Evolutionary conservation across 371 early-diverging fungal species (phyloP).

Genomic region (Rhizopus microsporus): DNA sequence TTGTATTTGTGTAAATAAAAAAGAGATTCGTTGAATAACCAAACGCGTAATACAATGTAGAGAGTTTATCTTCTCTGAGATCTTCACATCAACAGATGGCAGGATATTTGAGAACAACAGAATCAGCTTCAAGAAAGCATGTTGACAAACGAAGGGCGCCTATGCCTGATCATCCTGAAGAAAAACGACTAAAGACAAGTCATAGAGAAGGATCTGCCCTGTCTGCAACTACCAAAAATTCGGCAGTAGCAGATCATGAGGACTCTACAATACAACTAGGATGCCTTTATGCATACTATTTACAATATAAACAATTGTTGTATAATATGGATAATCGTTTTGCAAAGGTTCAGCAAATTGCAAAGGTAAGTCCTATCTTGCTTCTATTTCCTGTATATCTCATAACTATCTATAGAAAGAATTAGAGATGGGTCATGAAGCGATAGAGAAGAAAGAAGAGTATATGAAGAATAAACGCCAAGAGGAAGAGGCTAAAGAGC

Average conservation of each 20-base stretch:
- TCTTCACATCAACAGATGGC: not conserved
- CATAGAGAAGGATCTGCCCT: not conserved
- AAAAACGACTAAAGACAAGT: not conserved
- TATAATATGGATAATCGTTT: not conserved
- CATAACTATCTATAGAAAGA: not conserved
- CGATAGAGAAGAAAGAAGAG: not conserved
- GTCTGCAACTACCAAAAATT: not conserved
- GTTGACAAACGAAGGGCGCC: not conserved
- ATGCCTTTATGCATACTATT: not conserved
- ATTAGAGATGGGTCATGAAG: not conserved
- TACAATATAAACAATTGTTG: not conserved
- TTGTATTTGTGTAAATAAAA: too few relatives aligned
- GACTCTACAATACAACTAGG: not conserved
- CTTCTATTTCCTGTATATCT: not conserved
- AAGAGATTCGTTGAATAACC: not conserved
- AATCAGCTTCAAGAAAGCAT: constrained; percentile 1
- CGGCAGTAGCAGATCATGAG: not conserved
- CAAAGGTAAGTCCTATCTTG: not conserved
- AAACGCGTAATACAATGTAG: not conserved
- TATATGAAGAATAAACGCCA: not conserved
- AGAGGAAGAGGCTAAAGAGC: constrained; percentile 1
- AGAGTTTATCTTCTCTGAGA: not conserved
- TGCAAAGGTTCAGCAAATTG: not conserved
- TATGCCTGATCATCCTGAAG: not conserved
- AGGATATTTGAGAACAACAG: not conserved